Evolutionary conservation across 2,329 filamentous ascomycete species (phyloP).

Genomic region (Grosmannia penicillata): DNA sequence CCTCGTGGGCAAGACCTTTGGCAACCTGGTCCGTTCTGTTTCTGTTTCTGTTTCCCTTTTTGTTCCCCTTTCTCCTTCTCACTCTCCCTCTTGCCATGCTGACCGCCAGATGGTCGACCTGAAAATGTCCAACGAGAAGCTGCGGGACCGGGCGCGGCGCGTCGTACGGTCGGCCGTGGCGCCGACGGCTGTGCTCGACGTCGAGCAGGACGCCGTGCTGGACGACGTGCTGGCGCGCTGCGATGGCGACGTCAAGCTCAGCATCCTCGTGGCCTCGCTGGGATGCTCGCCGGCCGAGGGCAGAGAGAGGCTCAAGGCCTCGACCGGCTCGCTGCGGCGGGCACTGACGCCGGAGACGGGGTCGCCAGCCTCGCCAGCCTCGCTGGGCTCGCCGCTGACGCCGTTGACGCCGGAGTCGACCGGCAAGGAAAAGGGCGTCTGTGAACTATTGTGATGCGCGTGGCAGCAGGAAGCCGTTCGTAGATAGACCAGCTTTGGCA

Average conservation of each 20-base stretch:
- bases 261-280: slow-evolving; percentile 5
- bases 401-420: no score
- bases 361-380: neutral
- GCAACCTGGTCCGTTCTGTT: slow-evolving; percentile 2
- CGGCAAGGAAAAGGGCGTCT: no score
- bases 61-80: no score
- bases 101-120: slow-evolving; percentile 7
- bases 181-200: neutral
- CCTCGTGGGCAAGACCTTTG: slow-evolving; percentile 23
- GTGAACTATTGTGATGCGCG: no score
- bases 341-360: neutral
- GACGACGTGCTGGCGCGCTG: slow-evolving; percentile 3
- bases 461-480: no score
- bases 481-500: no score
- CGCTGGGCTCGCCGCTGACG: no score
- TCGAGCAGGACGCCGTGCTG: slow-evolving; percentile 2
- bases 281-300: slow-evolving; percentile 3
- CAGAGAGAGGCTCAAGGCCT: neutral
- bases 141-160: slow-evolving; percentile 6
- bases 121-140: slow-evolving; percentile 9
- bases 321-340: neutral
- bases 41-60: no score
- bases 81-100: neutral
- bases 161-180: slow-evolving; percentile 4
- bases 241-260: slow-evolving; percentile 7